Evolutionary conservation across 2,329 filamentous ascomycete species (phyloP).

Genomic region (Elsinoe fawcettii): DNA sequence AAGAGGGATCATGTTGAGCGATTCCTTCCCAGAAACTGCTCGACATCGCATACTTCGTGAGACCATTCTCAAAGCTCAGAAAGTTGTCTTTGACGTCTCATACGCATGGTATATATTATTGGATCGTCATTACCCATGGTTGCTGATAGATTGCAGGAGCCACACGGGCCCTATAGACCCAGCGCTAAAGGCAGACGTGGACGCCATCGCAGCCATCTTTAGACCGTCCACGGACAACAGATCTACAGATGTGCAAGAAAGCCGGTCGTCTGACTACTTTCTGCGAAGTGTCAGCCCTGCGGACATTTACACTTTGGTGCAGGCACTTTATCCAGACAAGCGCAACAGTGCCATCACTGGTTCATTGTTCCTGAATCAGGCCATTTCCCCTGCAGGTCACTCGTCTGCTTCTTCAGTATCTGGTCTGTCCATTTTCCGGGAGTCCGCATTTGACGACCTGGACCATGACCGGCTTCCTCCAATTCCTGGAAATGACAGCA

Average conservation of each 20-base stretch:
- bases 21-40: constrained; percentile 86
- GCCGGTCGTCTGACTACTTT: constrained; percentile 1
- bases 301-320: constrained; percentile 71
- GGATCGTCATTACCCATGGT: neutral
- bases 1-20: constrained; percentile 65
- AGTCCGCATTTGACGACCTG: constrained; percentile 11
- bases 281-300: constrained; percentile 53
- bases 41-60: constrained; percentile 67
- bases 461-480: constrained; percentile 8
- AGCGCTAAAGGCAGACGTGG: constrained; percentile 59
- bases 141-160: constrained; percentile 35
- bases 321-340: constrained; percentile 72
- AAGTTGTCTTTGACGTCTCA: constrained; percentile 68
- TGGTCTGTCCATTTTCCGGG: constrained; percentile 43
- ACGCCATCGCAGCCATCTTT: constrained; percentile 62
- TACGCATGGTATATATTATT: constrained; percentile 52
- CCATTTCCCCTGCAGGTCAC: constrained; percentile 32
- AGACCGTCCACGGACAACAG: constrained; percentile 26
- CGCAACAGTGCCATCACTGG: constrained; percentile 51
- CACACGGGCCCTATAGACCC: constrained; percentile 57
- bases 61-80: constrained; percentile 71
- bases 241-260: neutral
- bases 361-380: neutral
- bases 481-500: constrained; percentile 9
- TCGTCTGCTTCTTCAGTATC: constrained; percentile 45